Percentiles rank a stretch among this genome's conserved stretches.
phyloP scores from a whole-genome alignment of 495 filamentous ascomycete genomes.

The Aspergillus diversus region DNA sequence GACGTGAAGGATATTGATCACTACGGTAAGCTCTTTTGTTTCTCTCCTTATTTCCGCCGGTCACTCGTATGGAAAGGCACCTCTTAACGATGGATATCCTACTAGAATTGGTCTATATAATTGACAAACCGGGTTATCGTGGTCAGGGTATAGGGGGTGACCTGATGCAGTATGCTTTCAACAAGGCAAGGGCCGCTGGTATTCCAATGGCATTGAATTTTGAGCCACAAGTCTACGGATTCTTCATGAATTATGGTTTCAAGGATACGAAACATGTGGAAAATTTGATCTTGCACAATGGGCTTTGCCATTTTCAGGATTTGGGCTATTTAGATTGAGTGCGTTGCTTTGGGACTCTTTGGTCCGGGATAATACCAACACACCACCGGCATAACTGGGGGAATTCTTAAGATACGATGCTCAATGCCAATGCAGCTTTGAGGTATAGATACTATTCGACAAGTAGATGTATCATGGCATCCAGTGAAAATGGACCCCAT shows the following conservation, averaged over 20 bases:
- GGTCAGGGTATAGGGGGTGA: conserved; percentile 23
- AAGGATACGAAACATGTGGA: conserved; percentile 25
- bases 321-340: conserved; percentile 26
- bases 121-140: conserved; percentile 21
- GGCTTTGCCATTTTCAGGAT: conserved; percentile 26
- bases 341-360: conserved; percentile 25
- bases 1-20: conserved; percentile 20
- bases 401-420: too few relatives aligned
- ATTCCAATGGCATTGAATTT: conserved; percentile 20
- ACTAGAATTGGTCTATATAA: conserved; percentile 27
- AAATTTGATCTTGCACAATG: conserved; percentile 29
- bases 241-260: conserved; percentile 25
- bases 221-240: conserved; percentile 26
- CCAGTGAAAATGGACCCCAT: too few relatives aligned
- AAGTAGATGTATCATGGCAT: too few relatives aligned
- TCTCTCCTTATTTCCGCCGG: background rate
- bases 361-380: too few relatives aligned
- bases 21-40: conserved; percentile 19
- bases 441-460: too few relatives aligned
- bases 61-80: too few relatives aligned
- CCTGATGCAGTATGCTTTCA: conserved; percentile 20
- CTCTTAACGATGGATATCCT: background rate
- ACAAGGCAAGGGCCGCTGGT: conserved; percentile 16
- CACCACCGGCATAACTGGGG: too few relatives aligned
- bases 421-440: too few relatives aligned